phyloP scores from a whole-genome alignment of 371 early-diverging fungal species.

The Syncephalastrum sp. region DNA sequence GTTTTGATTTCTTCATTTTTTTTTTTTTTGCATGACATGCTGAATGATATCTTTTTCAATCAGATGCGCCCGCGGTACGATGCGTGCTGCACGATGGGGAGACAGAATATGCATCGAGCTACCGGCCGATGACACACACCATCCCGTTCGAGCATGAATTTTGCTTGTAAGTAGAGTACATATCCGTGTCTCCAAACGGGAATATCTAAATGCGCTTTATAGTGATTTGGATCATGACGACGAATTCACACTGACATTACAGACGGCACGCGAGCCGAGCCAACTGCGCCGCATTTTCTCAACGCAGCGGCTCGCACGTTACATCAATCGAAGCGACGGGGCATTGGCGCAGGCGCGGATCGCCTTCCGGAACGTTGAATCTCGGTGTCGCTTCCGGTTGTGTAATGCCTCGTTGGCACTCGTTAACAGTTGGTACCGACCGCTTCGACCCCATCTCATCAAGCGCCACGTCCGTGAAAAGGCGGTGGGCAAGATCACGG shows the following conservation, averaged over 20 bases:
- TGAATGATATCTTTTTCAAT: neutral
- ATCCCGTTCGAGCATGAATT: conserved; percentile 17
- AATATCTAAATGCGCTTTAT: neutral
- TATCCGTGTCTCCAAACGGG: neutral
- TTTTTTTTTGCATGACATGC: neutral
- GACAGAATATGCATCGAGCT: conserved; percentile 9
- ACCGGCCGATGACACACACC: conserved; percentile 13
- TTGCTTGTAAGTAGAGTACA: conserved; percentile 13
- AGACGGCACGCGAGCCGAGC: conserved; percentile 5
- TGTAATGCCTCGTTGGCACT: conserved; percentile 36
- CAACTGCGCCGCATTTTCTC: conserved; percentile 11
- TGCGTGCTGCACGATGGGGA: conserved; percentile 16
- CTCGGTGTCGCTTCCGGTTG: conserved; percentile 16
- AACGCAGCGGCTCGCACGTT: conserved; percentile 7
- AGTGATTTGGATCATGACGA: conserved; percentile 14
- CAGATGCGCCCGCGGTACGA: conserved; percentile 15
- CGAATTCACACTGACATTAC: conserved; percentile 24
- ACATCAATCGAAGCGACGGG: conserved; percentile 20
- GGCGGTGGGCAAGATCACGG: conserved; percentile 38
- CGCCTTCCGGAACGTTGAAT: conserved; percentile 20
- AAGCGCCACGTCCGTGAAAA: conserved; percentile 23
- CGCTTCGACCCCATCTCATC: conserved; percentile 7
- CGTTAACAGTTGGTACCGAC: conserved; percentile 43
- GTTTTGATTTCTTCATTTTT: too few relatives aligned
- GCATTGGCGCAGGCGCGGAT: conserved; percentile 38